Conservation (phyloP, 2,329 filamentous ascomycete genomes). For the Sclerotinia trifoliorum region DNA sequence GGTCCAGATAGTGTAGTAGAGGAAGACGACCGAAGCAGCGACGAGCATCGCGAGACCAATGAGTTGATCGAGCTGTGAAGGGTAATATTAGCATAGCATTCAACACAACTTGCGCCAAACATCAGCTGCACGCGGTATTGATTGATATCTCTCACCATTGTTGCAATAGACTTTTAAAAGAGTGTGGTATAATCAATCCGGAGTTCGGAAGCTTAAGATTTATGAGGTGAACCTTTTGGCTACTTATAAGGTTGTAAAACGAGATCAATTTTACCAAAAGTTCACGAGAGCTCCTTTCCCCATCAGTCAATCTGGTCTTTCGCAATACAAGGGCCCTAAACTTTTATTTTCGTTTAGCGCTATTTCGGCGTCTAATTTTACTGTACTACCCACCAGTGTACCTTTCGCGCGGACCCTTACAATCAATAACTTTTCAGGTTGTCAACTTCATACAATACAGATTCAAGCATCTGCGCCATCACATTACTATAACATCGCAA, state of each 20-base stretch:
- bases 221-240: background rate
- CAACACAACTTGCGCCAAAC: background rate
- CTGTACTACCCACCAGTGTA: background rate
- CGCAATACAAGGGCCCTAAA: slow-evolving; percentile 14
- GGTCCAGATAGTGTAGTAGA: slow-evolving; percentile 98
- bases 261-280: slow-evolving; percentile 11
- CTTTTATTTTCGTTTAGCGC: slow-evolving; percentile 26
- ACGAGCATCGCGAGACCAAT: slow-evolving; percentile 75
- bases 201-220: background rate
- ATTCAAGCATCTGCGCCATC: background rate
- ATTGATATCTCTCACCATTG: slow-evolving; percentile 36
- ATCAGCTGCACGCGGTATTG: background rate
- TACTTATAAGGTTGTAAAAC: background rate
- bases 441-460: background rate
- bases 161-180: slow-evolving; percentile 36
- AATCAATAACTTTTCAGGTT: background rate
- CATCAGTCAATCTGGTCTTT: slow-evolving; percentile 22
- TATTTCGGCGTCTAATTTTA: slow-evolving; percentile 16
- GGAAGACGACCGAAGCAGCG: slow-evolving; percentile 68
- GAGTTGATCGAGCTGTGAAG: slow-evolving; percentile 79
- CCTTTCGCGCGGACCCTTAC: background rate
- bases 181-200: slow-evolving; percentile 32
- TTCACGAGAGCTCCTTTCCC: slow-evolving; percentile 6
- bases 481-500: background rate
- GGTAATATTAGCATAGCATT: slow-evolving; percentile 23